phyloP scores from a whole-genome alignment of 106 monocot species.

The Hemerocallis citrina region DNA sequence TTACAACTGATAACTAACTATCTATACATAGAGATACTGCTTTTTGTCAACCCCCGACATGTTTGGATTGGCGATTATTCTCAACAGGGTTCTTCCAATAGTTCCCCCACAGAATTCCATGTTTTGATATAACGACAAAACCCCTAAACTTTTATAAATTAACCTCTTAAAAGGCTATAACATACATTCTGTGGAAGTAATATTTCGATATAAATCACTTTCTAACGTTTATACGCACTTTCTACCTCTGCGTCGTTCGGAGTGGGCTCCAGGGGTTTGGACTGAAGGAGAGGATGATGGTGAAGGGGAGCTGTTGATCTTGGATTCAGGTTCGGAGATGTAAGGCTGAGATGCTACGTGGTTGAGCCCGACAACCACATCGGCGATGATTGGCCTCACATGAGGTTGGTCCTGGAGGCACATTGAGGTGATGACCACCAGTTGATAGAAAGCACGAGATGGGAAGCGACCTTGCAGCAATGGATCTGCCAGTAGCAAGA shows the following conservation, averaged over 20 bases:
- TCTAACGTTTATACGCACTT: not conserved
- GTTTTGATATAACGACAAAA: no score
- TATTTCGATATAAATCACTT: no score
- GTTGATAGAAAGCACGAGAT: constrained; percentile 42
- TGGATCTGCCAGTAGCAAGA: constrained; percentile 43
- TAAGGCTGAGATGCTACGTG: constrained; percentile 64
- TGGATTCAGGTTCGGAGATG: constrained; percentile 10
- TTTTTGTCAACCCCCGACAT: no score
- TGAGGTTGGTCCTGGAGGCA: constrained; percentile 67
- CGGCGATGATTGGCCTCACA: constrained; percentile 39
- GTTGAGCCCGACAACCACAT: constrained; percentile 44
- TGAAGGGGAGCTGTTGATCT: constrained; percentile 1
- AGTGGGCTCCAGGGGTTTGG: not conserved
- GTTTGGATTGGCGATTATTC: no score
- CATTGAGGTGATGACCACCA: constrained; percentile 44
- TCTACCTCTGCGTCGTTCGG: constrained; percentile 3
- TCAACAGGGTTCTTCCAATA: no score
- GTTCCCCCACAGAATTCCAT: no score
- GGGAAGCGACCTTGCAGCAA: constrained; percentile 48
- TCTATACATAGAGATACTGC: no score
- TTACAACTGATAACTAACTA: no score
- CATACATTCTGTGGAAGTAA: no score
- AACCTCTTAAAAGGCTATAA: no score
- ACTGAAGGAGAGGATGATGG: constrained; percentile 10
- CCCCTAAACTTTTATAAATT: no score